Evolutionary conservation across 257 asterid genomes (phyloP).

Genomic region (Solanum etuberosum): DNA sequence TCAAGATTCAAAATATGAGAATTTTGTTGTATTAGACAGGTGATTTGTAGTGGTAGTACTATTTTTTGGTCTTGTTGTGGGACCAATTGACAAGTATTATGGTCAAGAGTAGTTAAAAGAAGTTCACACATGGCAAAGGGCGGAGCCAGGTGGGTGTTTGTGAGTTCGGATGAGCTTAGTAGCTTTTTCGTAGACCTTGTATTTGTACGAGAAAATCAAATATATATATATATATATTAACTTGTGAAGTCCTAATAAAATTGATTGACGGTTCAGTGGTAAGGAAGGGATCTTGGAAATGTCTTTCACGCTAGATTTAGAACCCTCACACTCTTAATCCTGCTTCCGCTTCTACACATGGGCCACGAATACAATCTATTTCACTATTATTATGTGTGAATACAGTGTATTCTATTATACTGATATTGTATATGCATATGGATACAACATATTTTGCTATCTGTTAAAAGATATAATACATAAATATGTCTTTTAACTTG

Average conservation of each 20-base stretch:
- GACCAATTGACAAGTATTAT: neutral
- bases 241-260: too few species aligned
- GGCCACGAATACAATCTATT: neutral
- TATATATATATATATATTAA: too few species aligned
- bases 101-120: neutral
- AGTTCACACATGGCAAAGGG: neutral
- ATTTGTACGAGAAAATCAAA: too few species aligned
- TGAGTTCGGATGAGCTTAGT: neutral
- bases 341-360: accelerated
- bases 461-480: too few species aligned
- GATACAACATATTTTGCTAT: too few species aligned
- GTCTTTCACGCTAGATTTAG: too few species aligned
- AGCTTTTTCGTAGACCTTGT: accelerated
- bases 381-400: too few species aligned
- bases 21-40: neutral
- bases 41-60: neutral
- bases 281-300: neutral
- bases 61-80: neutral
- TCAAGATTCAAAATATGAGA: neutral
- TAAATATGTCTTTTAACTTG: too few species aligned
- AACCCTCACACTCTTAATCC: accelerated
- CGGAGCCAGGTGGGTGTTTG: accelerated
- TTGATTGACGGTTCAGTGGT: neutral
- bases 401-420: too few species aligned
- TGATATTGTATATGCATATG: too few species aligned